Conservation (phyloP, 768 basidiomycete genomes). For the Pholiota conissans region DNA sequence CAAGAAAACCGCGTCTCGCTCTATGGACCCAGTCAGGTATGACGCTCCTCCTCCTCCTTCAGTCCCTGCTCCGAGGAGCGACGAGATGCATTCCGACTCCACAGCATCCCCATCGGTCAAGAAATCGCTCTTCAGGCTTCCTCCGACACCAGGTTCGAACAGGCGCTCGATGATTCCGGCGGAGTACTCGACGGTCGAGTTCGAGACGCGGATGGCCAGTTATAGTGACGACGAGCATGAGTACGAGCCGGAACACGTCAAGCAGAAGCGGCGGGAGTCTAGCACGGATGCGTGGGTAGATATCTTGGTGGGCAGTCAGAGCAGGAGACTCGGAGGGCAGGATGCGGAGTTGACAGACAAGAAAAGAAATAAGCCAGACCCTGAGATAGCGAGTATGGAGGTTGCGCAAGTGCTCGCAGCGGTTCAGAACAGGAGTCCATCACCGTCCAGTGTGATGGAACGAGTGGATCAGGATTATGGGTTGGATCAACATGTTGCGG, state of each 20-base stretch:
- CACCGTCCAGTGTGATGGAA: constrained; percentile 33
- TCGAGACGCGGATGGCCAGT: constrained; percentile 77
- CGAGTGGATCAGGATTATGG: constrained; percentile 37
- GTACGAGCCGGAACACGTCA: constrained; percentile 40
- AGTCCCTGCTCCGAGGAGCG: constrained; percentile 26
- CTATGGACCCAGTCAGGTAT: constrained; percentile 19
- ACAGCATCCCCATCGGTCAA: constrained; percentile 33
- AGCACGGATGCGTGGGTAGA: constrained; percentile 86
- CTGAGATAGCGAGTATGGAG: constrained; percentile 73
- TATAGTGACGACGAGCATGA: constrained; percentile 49
- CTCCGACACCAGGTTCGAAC: constrained; percentile 51
- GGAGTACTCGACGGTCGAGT: constrained; percentile 82
- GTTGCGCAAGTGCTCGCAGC: constrained; percentile 70
- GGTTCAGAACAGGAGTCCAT: constrained; percentile 39
- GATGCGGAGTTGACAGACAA: constrained; percentile 40
- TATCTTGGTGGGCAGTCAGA: constrained; percentile 68
- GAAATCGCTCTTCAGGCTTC: constrained; percentile 59
- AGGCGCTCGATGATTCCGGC: constrained; percentile 59
- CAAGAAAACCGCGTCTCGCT: constrained; percentile 20
- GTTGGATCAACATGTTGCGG: constrained; percentile 36
- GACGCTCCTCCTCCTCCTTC: constrained; percentile 18
- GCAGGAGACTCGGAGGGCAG: constrained; percentile 53
- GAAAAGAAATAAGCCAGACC: constrained; percentile 43
- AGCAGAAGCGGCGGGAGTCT: constrained; percentile 48
- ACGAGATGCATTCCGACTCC: constrained; percentile 35